A percentile compares a stretch with the other conserved stretches of the same genome.
Conservation (phyloP, 129 eudicot genomes). For the Silybum marianum region DNA sequence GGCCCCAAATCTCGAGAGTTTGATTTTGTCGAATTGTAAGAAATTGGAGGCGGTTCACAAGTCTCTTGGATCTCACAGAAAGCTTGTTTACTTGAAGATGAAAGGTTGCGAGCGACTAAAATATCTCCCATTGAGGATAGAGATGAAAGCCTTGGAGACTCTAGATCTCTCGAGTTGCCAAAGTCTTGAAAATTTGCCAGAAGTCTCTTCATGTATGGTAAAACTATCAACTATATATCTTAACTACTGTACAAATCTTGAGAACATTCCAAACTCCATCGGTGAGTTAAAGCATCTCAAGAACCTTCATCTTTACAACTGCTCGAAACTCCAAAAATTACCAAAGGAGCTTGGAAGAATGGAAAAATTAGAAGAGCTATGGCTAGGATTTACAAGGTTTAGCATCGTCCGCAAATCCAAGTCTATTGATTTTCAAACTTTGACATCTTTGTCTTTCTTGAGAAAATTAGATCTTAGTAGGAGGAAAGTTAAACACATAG, state of each 20-base stretch:
- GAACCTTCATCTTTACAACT: neutral
- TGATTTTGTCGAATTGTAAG: neutral
- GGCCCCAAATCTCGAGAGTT: neutral
- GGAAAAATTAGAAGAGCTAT: too few relatives aligned
- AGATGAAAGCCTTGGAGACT: constrained; percentile 6
- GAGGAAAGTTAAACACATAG: too few relatives aligned
- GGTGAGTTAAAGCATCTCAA: neutral
- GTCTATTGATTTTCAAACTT: too few relatives aligned
- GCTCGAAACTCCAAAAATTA: neutral
- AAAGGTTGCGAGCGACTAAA: neutral
- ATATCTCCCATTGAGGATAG: neutral
- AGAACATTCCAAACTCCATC: neutral
- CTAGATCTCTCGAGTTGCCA: neutral
- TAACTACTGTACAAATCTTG: neutral
- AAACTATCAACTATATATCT: neutral
- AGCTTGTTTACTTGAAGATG: neutral
- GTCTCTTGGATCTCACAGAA: neutral
- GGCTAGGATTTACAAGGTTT: too few relatives aligned
- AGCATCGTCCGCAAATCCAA: too few relatives aligned
- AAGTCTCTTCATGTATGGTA: neutral
- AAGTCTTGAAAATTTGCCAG: neutral
- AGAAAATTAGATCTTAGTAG: too few relatives aligned
- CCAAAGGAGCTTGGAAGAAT: neutral
- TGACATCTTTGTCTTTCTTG: too few relatives aligned
- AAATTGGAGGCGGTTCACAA: neutral